Base-by-base conservation (phyloP, 2,329 filamentous ascomycete species). In the Lasiodiplodia theobromae region DNA sequence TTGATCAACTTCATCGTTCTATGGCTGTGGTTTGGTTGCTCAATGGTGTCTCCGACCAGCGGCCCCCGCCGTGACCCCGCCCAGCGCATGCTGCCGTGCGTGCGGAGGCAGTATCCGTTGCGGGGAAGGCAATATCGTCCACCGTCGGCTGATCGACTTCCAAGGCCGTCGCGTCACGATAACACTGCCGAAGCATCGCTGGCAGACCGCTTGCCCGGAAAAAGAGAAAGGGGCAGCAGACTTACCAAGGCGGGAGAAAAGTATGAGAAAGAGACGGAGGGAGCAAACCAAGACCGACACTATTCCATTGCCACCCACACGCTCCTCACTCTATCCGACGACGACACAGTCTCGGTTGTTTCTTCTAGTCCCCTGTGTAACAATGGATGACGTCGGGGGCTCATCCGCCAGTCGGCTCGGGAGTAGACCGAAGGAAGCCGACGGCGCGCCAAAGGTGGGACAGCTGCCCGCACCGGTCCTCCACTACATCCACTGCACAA, bases 381-480 rank as follows among this genome's bases (percentile, higher is more conserved):
- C 37, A 7, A 8, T n/a, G 38, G 40, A 47, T 62, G 57, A 49
- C 57, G 57, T 49, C 57, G 14, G 44, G 10, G 23, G 37, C 21
- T n/a, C 11, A 6, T 12, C 16, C 58, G 40, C 58, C n/a, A 44
- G 28, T 34, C 60, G 60, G 60, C 60, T 63, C 60, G 60, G 44
- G 60, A 34, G 44, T 25, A 52, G 60, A 8, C 60, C 60, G 60
- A 63, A 7, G 44, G 47, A 52, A 63, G 60, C 60, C 44, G 60
- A 63, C 51, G 23, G 31, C 60, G 65, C 65, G 54, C 65, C 65
- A 60, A 67, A 67, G 56, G 65, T 67, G 65, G 65, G 65, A 64
- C 60, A 28, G 25, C 5, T 21, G 23, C 60, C 47, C 23, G 58
- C 58, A 4, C 31, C 14, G 8, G 16, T n/a, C 40, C 51, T 16